A percentile compares a stretch with the other conserved stretches of the same genome.
Conservation (phyloP, 164 flowering plant genomes). For the Malania oleifera region DNA sequence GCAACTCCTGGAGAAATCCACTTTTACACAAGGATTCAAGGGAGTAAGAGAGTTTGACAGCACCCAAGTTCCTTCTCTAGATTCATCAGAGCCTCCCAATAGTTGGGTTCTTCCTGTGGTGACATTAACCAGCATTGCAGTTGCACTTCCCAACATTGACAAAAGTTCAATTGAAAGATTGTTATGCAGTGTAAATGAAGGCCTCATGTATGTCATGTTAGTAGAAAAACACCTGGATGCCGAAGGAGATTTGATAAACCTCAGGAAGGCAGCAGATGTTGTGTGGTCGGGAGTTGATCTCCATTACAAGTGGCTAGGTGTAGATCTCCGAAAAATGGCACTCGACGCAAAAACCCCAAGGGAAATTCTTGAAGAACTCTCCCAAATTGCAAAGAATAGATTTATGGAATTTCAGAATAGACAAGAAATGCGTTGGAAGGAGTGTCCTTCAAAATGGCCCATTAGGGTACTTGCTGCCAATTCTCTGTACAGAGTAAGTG, state of each 20-base stretch:
- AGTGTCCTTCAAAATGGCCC: slow-evolving; percentile 41
- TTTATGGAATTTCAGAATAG: slow-evolving; percentile 21
- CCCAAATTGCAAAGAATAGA: slow-evolving; percentile 23
- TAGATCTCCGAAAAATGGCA: slow-evolving; percentile 42
- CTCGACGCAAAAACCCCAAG: slow-evolving; percentile 22
- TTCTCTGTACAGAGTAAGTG: slow-evolving; percentile 52
- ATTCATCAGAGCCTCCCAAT: slow-evolving; percentile 40
- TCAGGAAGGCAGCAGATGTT: slow-evolving; percentile 44
- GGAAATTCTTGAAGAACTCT: slow-evolving; percentile 37
- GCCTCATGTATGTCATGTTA: slow-evolving; percentile 33
- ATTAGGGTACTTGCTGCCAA: slow-evolving; percentile 44
- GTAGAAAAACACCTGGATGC: slow-evolving; percentile 36
- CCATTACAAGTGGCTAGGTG: slow-evolving; percentile 39
- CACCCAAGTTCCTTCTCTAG: slow-evolving; percentile 32
- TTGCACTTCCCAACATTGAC: slow-evolving; percentile 42
- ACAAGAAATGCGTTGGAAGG: slow-evolving; percentile 16
- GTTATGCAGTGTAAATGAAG: slow-evolving; percentile 33
- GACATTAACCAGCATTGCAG: slow-evolving; percentile 55
- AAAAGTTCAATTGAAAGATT: slow-evolving; percentile 13
- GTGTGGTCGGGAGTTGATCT: slow-evolving; percentile 55
- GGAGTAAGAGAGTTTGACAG: slow-evolving; percentile 50
- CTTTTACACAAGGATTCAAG: slow-evolving; percentile 26
- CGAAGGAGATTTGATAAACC: slow-evolving; percentile 16
- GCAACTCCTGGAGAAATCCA: slow-evolving; percentile 32
- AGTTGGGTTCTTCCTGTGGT: slow-evolving; percentile 70